Conservation (phyloP, 805 yeast genomes). For the Tetrapisispora phaffii region DNA sequence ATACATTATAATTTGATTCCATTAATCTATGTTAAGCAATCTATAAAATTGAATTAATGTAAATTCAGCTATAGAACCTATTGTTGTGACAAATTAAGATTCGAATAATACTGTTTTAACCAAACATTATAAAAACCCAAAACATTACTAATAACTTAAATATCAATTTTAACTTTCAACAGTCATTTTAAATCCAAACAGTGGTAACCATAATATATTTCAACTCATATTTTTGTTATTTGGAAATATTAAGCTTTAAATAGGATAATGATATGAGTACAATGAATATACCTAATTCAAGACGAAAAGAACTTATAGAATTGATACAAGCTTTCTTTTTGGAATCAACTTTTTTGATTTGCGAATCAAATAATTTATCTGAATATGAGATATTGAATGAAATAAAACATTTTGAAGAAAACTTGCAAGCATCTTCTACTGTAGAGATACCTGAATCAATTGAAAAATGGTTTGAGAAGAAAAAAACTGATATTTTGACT, state of each 20-base stretch:
- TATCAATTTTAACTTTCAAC: too few relatives aligned
- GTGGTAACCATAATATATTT: too few relatives aligned
- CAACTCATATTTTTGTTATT: not conserved
- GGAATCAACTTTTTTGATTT: conserved; percentile 49
- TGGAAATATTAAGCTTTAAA: not conserved
- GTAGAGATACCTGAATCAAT: conserved; percentile 9
- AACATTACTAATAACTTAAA: too few relatives aligned
- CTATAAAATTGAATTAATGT: not conserved
- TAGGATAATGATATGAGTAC: not conserved
- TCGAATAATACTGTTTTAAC: too few relatives aligned
- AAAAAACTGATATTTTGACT: conserved; percentile 15
- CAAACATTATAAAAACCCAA: too few relatives aligned
- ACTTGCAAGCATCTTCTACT: conserved; percentile 7
- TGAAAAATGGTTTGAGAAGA: conserved; percentile 12
- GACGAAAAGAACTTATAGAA: conserved; percentile 17
- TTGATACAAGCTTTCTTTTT: conserved; percentile 53
- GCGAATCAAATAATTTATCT: conserved; percentile 35
- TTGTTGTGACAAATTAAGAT: not conserved
- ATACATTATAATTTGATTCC: too few relatives aligned
- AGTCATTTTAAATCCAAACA: not conserved
- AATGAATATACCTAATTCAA: not conserved
- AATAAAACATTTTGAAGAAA: conserved; percentile 1
- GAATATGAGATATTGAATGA: conserved; percentile 9
- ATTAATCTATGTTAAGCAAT: too few relatives aligned
- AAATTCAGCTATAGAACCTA: not conserved